phyloP scores from a whole-genome alignment of 192 early-diverging fungal species.

The Gryganskiella cystojenkinii region DNA sequence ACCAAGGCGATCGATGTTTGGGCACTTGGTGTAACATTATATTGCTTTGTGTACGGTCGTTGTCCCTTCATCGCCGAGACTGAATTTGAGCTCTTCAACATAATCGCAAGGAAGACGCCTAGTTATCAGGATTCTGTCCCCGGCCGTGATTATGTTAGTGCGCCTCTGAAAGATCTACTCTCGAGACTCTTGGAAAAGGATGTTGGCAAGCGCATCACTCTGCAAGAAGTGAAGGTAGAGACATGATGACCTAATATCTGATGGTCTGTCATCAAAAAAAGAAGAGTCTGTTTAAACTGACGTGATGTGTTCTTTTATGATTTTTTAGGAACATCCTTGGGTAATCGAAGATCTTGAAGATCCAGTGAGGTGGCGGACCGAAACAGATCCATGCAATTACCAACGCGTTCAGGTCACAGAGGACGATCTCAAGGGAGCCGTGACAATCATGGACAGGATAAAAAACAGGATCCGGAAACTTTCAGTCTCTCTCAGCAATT shows the following conservation, averaged over 20 bases:
- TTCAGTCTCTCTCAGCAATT: constrained; percentile 55
- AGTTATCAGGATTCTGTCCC: constrained; percentile 67
- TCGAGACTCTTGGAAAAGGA: constrained; percentile 86
- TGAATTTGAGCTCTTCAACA: constrained; percentile 97
- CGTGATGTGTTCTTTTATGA: not conserved
- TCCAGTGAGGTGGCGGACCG: constrained; percentile 76
- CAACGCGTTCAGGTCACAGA: constrained; percentile 81
- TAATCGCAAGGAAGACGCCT: constrained; percentile 81
- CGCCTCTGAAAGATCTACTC: constrained; percentile 79
- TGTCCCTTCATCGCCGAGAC: constrained; percentile 95
- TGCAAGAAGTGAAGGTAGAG: constrained; percentile 84
- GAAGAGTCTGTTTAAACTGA: not conserved
- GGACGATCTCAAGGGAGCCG: constrained; percentile 80
- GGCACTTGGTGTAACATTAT: constrained; percentile 98
- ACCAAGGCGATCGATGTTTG: constrained; percentile 96
- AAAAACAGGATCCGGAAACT: constrained; percentile 56
- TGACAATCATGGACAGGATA: constrained; percentile 70
- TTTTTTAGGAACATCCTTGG: constrained; percentile 86
- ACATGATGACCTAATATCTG: not conserved
- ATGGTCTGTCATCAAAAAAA: not conserved
- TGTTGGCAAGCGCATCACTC: constrained; percentile 80
- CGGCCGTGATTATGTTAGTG: constrained; percentile 59
- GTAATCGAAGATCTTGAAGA: constrained; percentile 75
- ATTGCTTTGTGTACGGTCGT: constrained; percentile 91
- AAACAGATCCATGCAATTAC: constrained; percentile 79